Evolutionary conservation across 371 early-diverging fungal genomes (phyloP), one percentile per base, ranked within the genome.

Genomic region (Lichtheimia ornata): DNA sequence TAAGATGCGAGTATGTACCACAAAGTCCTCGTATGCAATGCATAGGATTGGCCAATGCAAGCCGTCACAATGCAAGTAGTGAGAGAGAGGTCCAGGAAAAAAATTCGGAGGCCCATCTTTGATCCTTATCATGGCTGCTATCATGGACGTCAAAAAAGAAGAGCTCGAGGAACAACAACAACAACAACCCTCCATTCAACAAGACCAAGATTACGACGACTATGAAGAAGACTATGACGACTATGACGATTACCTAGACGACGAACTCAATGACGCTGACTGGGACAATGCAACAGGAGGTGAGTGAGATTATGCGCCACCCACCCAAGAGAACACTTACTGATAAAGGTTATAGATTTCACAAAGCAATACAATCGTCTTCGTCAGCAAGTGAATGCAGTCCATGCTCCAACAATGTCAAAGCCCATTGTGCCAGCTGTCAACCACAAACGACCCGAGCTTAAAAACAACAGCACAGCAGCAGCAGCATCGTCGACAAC

Each of bases 301-400:
- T 81, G 22, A 22, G 22, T 22, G 54, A 61, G 51, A 25, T 18
- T 27, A 27, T 45, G 28, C 28, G 28, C 28, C 28, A 28, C 28
- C 28, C 28, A 27, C 5, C 2, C 27, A 2, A 27, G 27, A 27
- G 28, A 28, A 4, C 27, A 53, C 27, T 52, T 35, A 17, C 27
- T 51, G 14, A 24, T 57, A 7, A 30, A n/a, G n/a, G 54, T 24
- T 15, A 3, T 66, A 88, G 92, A 96, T 68, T 96, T 96, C 66
- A 96, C 96, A 17, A 96, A 96, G 69, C 91, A 96, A 65, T 96
- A 92, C 77, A 96, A 96, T 75, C 85, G 87, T 44, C 77, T 94
- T 66, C 83, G 91, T 28, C 82, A 83, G 35, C 87, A 88, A 56
- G 65, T 86, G 6, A 73, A 61, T 11, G 56, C 76, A 5, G 62